Conservation (phyloP, 148 eudicot species). For the Camellia lanceoleosa region DNA sequence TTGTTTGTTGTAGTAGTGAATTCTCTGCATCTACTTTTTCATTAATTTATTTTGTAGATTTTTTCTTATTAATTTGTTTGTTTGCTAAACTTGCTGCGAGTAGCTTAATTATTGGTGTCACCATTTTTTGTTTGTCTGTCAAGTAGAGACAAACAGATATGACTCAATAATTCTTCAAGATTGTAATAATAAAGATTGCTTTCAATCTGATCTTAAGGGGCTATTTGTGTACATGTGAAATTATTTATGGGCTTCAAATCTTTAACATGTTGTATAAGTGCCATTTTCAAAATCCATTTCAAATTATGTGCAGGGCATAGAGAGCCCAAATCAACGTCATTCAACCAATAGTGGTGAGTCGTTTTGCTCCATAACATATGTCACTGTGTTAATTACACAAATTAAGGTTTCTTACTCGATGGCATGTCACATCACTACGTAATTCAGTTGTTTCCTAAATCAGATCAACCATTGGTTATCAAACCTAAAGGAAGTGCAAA, state of each 20-base stretch:
- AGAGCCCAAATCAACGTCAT: conserved; percentile 16
- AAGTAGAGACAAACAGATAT: conserved; percentile 2
- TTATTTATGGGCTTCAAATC: neutral
- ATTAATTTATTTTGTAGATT: neutral
- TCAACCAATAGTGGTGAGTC: conserved; percentile 21
- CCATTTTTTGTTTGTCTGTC: neutral
- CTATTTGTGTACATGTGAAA: neutral
- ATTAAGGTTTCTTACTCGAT: neutral
- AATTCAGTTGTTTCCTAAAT: conserved; percentile 11
- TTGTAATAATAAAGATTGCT: neutral
- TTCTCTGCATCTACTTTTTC: neutral
- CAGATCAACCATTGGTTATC: conserved; percentile 15
- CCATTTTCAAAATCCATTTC: neutral
- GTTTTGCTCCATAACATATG: neutral
- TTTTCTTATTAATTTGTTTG: neutral
- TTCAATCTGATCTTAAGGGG: neutral
- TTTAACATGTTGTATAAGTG: neutral
- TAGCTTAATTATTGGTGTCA: neutral
- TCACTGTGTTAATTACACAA: neutral
- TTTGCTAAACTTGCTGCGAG: neutral
- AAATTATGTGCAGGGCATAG: conserved; percentile 21
- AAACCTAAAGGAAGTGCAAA: conserved; percentile 23
- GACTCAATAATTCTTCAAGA: neutral
- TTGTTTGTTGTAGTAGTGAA: too few relatives aligned
- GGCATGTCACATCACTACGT: neutral